Percentiles rank a stretch among this genome's conserved stretches.
Evolutionary conservation across 306 rosid species (phyloP).

Genomic region (Gleditsia sinensis): DNA sequence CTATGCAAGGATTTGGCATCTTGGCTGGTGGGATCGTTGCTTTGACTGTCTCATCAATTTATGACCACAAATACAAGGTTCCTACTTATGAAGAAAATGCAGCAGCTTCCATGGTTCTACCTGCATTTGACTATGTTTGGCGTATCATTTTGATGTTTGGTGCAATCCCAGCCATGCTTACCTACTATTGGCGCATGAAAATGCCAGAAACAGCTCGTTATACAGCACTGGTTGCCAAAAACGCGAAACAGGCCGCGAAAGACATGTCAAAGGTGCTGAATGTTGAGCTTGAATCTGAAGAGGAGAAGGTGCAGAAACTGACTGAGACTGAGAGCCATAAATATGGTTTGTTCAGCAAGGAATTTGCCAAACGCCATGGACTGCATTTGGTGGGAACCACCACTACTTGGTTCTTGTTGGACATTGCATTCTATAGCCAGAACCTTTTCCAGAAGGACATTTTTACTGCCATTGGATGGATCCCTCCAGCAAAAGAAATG

Average conservation of each 20-base stretch:
- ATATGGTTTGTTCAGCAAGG: constrained; percentile 57
- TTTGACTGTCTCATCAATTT: constrained; percentile 47
- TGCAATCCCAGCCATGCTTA: constrained; percentile 55
- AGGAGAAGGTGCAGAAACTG: constrained; percentile 36
- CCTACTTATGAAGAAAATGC: constrained; percentile 30
- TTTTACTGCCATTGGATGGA: constrained; percentile 68
- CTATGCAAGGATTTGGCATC: constrained; percentile 91
- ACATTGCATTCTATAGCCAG: too few species aligned
- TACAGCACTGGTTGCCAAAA: constrained; percentile 69
- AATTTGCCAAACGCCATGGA: constrained; percentile 61
- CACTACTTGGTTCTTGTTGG: constrained; percentile 72
- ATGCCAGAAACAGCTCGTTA: constrained; percentile 85
- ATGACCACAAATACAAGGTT: constrained; percentile 45
- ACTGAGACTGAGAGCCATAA: background rate
- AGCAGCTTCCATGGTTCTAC: constrained; percentile 33
- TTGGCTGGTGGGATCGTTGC: constrained; percentile 68
- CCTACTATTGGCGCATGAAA: constrained; percentile 84
- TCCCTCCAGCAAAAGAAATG: constrained; percentile 60
- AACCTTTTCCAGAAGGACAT: constrained; percentile 89
- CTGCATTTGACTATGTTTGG: constrained; percentile 62
- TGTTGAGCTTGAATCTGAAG: constrained; percentile 55
- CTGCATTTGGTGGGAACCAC: constrained; percentile 66
- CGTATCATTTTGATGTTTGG: constrained; percentile 61
- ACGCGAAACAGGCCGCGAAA: constrained; percentile 57
- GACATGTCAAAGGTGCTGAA: constrained; percentile 78